These are phyloP conservation scores for Silene conica DNA, from an alignment of 148 eudicot species.

Conservation along the genomic window DNA sequence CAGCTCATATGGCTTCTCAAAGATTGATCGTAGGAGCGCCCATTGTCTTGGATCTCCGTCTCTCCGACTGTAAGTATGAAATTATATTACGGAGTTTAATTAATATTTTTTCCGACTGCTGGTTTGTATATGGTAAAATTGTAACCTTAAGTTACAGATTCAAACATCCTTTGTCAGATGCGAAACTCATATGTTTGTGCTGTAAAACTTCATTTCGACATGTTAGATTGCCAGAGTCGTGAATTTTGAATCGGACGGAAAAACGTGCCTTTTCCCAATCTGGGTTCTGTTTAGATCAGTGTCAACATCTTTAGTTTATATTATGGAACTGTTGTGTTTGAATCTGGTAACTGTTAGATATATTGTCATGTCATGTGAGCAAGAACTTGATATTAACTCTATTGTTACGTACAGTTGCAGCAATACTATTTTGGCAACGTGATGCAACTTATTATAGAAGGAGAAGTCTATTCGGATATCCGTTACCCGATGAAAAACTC, in stretches of 20 bases:
- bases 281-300: background rate
- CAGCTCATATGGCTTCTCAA: background rate
- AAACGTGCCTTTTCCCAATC: background rate
- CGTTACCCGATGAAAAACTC: no score
- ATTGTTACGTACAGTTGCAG: background rate
- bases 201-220: no score
- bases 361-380: no score
- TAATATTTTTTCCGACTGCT: no score
- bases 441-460: background rate
- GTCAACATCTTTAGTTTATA: background rate
- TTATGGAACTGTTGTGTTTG: background rate
- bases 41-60: no score
- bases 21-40: no score
- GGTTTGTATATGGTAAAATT: background rate
- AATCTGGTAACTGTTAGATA: background rate
- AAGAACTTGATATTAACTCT: no score
- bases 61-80: no score
- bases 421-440: background rate
- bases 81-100: no score
- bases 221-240: background rate
- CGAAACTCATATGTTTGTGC: no score
- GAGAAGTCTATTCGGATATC: background rate
- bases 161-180: no score
- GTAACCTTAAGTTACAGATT: no score
- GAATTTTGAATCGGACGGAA: background rate